Evolutionary conservation across 1,139 yeast species (phyloP), one percentile per base, ranked within the genome.

Genomic region (Candida dubliniensis): DNA sequence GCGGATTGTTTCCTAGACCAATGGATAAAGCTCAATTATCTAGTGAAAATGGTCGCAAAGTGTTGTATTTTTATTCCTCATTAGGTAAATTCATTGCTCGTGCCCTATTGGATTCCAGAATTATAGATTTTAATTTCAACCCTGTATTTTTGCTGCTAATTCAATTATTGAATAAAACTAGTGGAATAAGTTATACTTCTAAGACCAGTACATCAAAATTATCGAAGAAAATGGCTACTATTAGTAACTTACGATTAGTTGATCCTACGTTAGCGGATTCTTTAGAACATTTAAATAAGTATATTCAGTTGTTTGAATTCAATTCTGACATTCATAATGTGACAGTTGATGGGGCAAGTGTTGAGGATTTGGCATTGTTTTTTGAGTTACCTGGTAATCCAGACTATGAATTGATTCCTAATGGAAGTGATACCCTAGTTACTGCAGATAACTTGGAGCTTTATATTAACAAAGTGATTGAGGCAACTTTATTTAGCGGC

Each of bases 61-160:
- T 74, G 0, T 48, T 85, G 14, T 73, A 74, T 36, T 64, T 84
- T 38, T 93, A 87, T 63, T 72, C 75, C 14, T 75, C 81, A 14
- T 65, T 93, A 47, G 99, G 99, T 2, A 83, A 80, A 45, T 89
- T 93, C 57, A 73, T 91, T 45, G 97, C 96, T 0, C 74, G 98
- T 48, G 87, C 97, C 0, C 69, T 91, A 60, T 65, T 93, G 42
- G 99, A 93, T 64, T 84, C 90, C 12, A 73, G 98, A 51, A 82
- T 91, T 43, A 77, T 93, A 45, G 98, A 93, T 60, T 83, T 93
- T 61, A 74, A 82, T 43, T 83, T 93, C 64, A 89, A 83, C 58
- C 77, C 82, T 0, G 63, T 81, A 4, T 89, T 93, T 57, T 85
- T 93, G 61, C 72, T 74, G 48, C 48, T 84, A 15, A 59, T 66